A percentile compares a stretch with the other conserved stretches of the same genome.
These are phyloP conservation scores for Hymenoscyphus infarciens DNA, from an alignment of 2,329 filamentous ascomycete genomes.

Conservation along the genomic window DNA sequence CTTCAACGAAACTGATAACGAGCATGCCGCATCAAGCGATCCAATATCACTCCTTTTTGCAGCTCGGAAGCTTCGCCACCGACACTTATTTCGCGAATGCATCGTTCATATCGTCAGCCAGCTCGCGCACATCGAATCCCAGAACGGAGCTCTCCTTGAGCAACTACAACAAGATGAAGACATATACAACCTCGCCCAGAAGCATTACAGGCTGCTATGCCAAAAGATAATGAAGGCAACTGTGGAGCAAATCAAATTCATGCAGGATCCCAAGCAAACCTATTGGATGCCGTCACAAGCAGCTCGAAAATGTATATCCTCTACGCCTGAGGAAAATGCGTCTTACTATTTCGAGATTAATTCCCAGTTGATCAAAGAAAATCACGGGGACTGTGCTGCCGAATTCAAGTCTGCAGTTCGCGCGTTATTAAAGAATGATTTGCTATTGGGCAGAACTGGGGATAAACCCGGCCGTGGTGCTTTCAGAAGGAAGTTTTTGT, in stretches of 20 bases:
- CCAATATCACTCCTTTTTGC: neutral
- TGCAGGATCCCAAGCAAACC: neutral
- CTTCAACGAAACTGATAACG: neutral
- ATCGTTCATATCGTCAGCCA: neutral
- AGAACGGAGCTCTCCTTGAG: neutral
- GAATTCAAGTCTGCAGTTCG: neutral
- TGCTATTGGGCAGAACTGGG: neutral
- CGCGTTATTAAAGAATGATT: neutral
- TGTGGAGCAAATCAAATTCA: neutral
- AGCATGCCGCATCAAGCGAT: neutral
- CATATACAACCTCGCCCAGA: neutral
- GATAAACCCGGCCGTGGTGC: neutral
- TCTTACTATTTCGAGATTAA: too few species aligned
- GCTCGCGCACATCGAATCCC: neutral
- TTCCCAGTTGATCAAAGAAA: too few species aligned
- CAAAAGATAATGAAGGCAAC: neutral
- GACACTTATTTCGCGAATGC: neutral
- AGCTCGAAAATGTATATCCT: too few species aligned
- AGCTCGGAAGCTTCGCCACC: neutral
- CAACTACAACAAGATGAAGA: neutral
- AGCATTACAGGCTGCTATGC: neutral
- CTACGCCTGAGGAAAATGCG: too few species aligned
- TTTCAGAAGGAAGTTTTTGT: neutral
- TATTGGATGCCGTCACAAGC: neutral
- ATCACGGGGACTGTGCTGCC: neutral